phyloP scores from a whole-genome alignment of 2,329 filamentous ascomycete genomes.

The Penicillium sp. region DNA sequence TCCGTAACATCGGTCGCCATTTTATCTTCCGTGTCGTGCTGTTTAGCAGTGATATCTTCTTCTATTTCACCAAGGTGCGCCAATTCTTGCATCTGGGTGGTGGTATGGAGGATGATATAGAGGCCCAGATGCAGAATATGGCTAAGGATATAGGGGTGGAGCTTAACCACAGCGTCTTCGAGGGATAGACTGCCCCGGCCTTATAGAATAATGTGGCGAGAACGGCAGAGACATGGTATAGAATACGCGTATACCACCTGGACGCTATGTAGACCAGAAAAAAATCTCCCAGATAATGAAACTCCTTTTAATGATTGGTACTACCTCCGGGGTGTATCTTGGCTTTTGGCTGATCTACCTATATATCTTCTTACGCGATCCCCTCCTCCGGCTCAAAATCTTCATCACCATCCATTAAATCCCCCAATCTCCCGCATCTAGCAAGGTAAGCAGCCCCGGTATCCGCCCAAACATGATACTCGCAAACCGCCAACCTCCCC shows the following conservation, averaged over 20 bases:
- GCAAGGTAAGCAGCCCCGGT: constrained; percentile 45
- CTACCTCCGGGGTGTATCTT: not conserved
- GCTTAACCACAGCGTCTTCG: constrained; percentile 82
- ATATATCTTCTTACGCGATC: not conserved
- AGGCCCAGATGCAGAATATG: constrained; percentile 80
- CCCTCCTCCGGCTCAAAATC: not conserved
- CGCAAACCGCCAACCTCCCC: constrained; percentile 30
- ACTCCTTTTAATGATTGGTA: not conserved
- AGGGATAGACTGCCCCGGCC: constrained; percentile 56
- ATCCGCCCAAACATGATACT: constrained; percentile 45
- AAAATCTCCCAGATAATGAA: constrained; percentile 3
- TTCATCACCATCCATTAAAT: not conserved
- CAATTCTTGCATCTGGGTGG: constrained; percentile 73
- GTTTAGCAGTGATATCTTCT: constrained; percentile 72
- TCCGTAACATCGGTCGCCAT: constrained; percentile 71
- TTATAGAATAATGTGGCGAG: not conserved
- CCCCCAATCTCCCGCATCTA: constrained; percentile 20
- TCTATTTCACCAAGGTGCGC: constrained; percentile 74
- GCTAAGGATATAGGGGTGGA: constrained; percentile 91
- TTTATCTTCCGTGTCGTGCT: constrained; percentile 78
- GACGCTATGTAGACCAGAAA: not conserved
- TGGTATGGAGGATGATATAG: constrained; percentile 93
- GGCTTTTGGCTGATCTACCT: not conserved
- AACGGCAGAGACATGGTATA: not conserved
- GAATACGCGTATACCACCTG: constrained; percentile 4